phyloP scores from a whole-genome alignment of 78 protist species.

The Dictyostelium firmibasis region DNA sequence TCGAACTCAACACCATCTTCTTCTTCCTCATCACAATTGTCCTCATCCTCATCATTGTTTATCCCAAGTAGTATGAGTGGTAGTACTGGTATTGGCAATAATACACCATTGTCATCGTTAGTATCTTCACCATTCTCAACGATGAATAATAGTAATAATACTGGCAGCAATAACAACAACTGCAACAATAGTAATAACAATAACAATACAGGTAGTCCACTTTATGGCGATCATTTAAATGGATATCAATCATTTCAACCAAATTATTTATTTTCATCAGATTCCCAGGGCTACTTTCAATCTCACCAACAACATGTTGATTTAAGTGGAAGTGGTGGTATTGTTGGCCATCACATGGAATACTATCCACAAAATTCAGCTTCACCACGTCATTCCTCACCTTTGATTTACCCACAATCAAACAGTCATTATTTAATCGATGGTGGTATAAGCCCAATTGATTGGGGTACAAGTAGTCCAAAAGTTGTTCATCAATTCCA shows the following conservation, averaged over 20 bases:
- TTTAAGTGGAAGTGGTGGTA: neutral
- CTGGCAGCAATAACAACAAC: neutral
- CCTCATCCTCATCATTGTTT: neutral
- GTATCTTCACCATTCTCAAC: slow-evolving; percentile 9
- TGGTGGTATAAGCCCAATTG: neutral
- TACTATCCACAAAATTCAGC: neutral
- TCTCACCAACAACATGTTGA: slow-evolving; percentile 2
- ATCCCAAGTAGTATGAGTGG: neutral
- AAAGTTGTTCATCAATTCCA: neutral
- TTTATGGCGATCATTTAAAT: neutral
- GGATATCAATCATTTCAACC: neutral
- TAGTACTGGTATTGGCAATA: neutral
- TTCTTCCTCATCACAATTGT: neutral
- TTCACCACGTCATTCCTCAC: neutral
- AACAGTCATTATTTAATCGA: neutral
- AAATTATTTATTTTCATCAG: slow-evolving; percentile 7
- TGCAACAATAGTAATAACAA: too few species aligned
- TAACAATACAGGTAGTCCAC: neutral
- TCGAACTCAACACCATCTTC: neutral
- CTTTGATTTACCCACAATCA: neutral
- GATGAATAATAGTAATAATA: neutral
- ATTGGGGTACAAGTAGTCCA: slow-evolving; percentile 1
- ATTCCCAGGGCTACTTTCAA: neutral
- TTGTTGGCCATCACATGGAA: neutral
- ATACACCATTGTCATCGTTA: neutral